A percentile compares a stretch with the other conserved stretches of the same genome.
phyloP scores from a whole-genome alignment of 768 basidiomycete species.

The Cystofilobasidium bisporidii region DNA sequence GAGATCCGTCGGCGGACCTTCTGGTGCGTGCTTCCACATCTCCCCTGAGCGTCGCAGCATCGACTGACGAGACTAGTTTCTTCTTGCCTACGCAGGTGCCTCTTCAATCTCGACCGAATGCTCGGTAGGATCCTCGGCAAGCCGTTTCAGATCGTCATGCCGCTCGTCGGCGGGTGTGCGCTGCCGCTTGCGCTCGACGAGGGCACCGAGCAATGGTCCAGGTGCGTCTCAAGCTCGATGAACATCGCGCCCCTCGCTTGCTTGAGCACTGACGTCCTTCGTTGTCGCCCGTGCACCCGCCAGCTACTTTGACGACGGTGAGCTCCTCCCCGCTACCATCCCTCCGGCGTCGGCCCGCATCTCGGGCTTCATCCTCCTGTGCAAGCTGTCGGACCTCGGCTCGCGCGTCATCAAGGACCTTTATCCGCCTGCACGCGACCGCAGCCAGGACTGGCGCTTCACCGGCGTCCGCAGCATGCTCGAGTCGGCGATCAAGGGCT shows the following conservation, averaged over 20 bases:
- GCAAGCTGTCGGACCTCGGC: neutral
- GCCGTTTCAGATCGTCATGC: neutral
- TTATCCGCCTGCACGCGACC: constrained; percentile 8
- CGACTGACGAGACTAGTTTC: no score
- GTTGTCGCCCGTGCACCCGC: no score
- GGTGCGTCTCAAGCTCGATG: neutral
- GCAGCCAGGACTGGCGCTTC: constrained; percentile 14
- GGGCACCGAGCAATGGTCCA: neutral
- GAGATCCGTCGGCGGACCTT: constrained; percentile 6
- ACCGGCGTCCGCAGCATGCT: neutral
- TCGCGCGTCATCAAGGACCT: constrained; percentile 5
- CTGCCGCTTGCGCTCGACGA: neutral
- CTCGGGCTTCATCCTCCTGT: constrained; percentile 3
- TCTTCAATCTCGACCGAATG: constrained; percentile 10
- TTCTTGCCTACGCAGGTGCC: constrained; percentile 4
- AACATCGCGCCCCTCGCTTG: neutral
- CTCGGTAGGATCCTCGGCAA: constrained; percentile 11
- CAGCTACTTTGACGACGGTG: neutral
- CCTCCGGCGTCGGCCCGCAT: neutral
- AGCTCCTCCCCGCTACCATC: neutral
- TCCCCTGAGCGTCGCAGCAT: no score
- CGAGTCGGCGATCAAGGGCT: neutral
- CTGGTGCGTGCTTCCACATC: constrained; percentile 16
- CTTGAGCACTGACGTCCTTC: neutral
- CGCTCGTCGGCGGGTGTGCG: neutral